Percentiles rank a stretch among this genome's conserved stretches.
phyloP scores from a whole-genome alignment of 352 stramenopile species.

The Plasmopara muralis region DNA sequence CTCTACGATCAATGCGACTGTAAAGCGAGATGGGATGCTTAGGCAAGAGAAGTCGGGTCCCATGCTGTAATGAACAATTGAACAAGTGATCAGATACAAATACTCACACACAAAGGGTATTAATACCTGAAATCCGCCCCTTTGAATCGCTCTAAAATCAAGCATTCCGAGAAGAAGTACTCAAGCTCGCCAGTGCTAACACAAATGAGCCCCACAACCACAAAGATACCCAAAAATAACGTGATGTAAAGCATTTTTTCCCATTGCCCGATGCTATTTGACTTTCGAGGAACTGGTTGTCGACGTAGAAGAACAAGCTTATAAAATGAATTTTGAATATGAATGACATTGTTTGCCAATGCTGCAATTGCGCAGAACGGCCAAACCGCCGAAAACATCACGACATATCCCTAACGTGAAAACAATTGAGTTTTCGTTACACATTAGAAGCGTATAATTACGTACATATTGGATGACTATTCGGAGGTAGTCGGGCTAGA shows the following conservation, averaged over 20 bases:
- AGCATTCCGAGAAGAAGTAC: constrained; percentile 74
- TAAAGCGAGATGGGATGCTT: constrained; percentile 66
- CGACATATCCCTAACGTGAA: constrained; percentile 63
- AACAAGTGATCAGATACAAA: constrained; percentile 5
- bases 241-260: constrained; percentile 85
- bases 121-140: constrained; percentile 77
- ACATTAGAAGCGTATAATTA: constrained; percentile 1
- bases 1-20: constrained; percentile 71
- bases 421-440: constrained; percentile 2
- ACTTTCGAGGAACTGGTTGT: constrained; percentile 64
- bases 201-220: constrained; percentile 79
- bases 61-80: constrained; percentile 41
- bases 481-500: constrained; percentile 70
- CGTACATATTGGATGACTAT: constrained; percentile 87
- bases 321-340: constrained; percentile 82
- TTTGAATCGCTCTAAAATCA: constrained; percentile 64
- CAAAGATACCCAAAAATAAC: constrained; percentile 72
- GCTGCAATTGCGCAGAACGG: constrained; percentile 75
- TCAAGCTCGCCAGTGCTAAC: constrained; percentile 79
- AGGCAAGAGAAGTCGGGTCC: constrained; percentile 77
- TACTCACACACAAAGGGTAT: not conserved
- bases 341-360: constrained; percentile 73
- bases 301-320: constrained; percentile 70
- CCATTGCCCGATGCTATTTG: constrained; percentile 84
- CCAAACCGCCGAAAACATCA: constrained; percentile 87